Base-by-base conservation (phyloP, 441 rosid species). In the Adansonia grandidieri region DNA sequence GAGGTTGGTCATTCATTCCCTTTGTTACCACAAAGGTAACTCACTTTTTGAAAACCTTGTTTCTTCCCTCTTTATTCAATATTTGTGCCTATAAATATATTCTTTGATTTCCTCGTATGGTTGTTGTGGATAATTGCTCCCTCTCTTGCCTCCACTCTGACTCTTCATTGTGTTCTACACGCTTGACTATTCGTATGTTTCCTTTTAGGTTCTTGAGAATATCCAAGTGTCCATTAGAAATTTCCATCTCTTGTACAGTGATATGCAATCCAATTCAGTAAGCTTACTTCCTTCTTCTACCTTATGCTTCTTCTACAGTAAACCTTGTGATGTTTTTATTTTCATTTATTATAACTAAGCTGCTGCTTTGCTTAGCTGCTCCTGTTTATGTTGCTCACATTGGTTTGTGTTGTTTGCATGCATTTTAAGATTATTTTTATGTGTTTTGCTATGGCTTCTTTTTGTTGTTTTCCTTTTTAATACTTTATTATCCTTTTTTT, bases 1-100 rank as follows among this genome's bases (percentile, higher is more conserved):
- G 90, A n/a, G 99, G 98, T 80, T 86, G 89, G 78, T 90, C 89
- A 54, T 90, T 92, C 84, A 79, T 86, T 78, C 92, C 97, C 48
- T 92, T 85, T 78, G 86, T 96, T 68, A 91, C 97, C 67, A 93
- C 96, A 53, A 95, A 95, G 97, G 99, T 92, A 81, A 87, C 10
- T 5, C 14, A 4, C 70, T 64, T 75, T 10, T 47, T 72, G 47
- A 48, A 79, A 60, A 40, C 75, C 78, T 73, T 62, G 9, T n/a
- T 75, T 72, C 22, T 74, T 73, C 50, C 14, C n/a, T 15, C 15
- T 62, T 63, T 15, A 17, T 75, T 71, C 47, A 37, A 37, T 71
- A 32, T 32, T 71, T 37, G 28, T 54, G 61, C n/a, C 37, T 37
- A n/a, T 54, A 17, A 54, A 54, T 71, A 1, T 37, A 32, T 17